Conservation (phyloP, 139 green algal genomes). For the Chlamydomonas sphaeroides region DNA sequence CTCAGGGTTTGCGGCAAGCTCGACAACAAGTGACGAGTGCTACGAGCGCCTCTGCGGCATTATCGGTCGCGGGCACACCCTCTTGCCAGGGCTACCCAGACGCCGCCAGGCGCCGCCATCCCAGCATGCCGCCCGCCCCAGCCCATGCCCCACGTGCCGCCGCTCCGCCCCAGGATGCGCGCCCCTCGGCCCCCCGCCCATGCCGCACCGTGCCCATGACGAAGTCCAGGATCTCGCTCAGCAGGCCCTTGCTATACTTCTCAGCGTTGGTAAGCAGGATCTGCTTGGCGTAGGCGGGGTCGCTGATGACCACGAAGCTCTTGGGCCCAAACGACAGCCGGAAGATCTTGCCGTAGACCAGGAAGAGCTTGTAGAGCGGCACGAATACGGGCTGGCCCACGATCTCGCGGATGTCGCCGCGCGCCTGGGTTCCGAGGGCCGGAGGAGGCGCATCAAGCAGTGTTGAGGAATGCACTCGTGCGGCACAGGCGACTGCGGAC, state of each 20-base stretch:
- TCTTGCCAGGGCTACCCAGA: too few relatives aligned
- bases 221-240: conserved; percentile 94
- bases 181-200: too few relatives aligned
- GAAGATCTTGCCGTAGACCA: conserved; percentile 82
- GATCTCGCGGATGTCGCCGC: conserved; percentile 88
- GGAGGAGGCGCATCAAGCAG: too few relatives aligned
- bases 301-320: conserved; percentile 93
- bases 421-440: conserved; percentile 22
- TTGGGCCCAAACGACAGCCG: conserved; percentile 95
- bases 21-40: too few relatives aligned
- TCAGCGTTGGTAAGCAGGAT: conserved; percentile 90
- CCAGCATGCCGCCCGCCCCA: too few relatives aligned
- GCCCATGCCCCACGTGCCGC: not conserved
- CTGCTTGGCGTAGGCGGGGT: conserved; percentile 83
- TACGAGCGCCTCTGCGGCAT: too few relatives aligned
- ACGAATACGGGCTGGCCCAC: conserved; percentile 97
- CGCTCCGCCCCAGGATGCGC: too few relatives aligned
- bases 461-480: too few relatives aligned
- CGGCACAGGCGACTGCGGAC: too few relatives aligned
- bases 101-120: too few relatives aligned
- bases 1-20: too few relatives aligned
- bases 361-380: conserved; percentile 92
- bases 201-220: conserved; percentile 86
- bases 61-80: too few relatives aligned
- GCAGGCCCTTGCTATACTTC: conserved; percentile 92